phyloP scores from a whole-genome alignment of 257 asterid genomes.

The Salvia miltiorrhiza region DNA sequence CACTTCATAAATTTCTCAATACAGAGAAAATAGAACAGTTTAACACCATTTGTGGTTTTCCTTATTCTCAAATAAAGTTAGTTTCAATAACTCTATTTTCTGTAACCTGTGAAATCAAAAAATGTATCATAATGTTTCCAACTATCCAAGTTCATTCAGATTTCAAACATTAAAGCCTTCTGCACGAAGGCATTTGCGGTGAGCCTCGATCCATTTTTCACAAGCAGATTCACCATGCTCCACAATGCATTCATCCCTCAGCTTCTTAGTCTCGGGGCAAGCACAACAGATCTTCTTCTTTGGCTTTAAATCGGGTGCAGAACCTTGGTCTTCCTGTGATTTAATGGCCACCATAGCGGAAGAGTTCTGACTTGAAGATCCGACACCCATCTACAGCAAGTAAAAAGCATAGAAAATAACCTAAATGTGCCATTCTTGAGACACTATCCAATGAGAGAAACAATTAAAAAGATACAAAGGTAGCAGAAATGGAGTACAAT shows the following conservation, averaged over 20 bases:
- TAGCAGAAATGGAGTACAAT: background rate
- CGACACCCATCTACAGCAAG: conserved; percentile 42
- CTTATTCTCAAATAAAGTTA: background rate
- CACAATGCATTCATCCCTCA: conserved; percentile 82
- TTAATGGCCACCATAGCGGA: conserved; percentile 41
- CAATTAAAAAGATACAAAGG: background rate
- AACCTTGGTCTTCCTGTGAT: conserved; percentile 39
- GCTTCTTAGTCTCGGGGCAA: conserved; percentile 86
- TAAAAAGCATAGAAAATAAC: background rate
- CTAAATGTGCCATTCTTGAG: background rate
- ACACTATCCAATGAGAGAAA: background rate
- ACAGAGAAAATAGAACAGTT: background rate
- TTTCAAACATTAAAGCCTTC: conserved; percentile 85
- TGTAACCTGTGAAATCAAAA: background rate
- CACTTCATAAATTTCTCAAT: too few species aligned
- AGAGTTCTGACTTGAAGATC: conserved; percentile 31
- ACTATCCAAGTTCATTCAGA: conserved; percentile 22
- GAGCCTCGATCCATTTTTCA: conserved; percentile 83
- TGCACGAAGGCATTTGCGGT: conserved; percentile 70
- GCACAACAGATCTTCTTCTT: conserved; percentile 96
- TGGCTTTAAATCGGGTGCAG: conserved; percentile 60
- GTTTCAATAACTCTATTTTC: background rate
- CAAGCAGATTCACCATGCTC: conserved; percentile 82
- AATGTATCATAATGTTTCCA: background rate
- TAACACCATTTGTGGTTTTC: background rate